Percentiles rank a stretch among this genome's conserved stretches.
phyloP scores from a whole-genome alignment of 202 grass and related monocot genomes.

The Eragrostis tef region DNA sequence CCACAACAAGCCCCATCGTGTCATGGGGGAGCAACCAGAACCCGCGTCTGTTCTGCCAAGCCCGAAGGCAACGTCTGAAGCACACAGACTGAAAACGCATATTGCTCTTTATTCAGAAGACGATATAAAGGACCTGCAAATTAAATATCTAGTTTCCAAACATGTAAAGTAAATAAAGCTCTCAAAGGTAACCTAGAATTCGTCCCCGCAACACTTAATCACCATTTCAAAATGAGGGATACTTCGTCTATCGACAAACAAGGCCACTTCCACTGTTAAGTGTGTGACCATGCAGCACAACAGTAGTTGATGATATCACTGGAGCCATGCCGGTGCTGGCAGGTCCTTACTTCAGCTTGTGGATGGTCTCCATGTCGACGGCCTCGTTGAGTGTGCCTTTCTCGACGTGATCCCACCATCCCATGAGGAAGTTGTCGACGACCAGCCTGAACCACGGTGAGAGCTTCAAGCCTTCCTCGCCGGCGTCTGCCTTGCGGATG shows the following conservation, averaged over 20 bases:
- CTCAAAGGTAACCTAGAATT: not conserved
- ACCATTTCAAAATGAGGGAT: not conserved
- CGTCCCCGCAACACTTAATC: not conserved
- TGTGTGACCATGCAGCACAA: not conserved
- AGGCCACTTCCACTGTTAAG: not conserved
- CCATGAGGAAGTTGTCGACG: slow-evolving; percentile 83
- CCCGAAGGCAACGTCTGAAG: no score
- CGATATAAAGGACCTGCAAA: not conserved
- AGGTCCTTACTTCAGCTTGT: slow-evolving; percentile 66
- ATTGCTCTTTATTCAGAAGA: no score
- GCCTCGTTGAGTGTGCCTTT: slow-evolving; percentile 63
- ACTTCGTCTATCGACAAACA: not conserved
- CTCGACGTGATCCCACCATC: slow-evolving; percentile 91
- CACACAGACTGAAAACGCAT: no score
- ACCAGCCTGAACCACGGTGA: slow-evolving; percentile 92
- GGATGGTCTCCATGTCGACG: slow-evolving; percentile 84
- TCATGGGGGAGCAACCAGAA: no score
- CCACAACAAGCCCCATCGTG: no score
- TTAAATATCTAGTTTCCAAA: not conserved
- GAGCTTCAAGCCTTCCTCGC: slow-evolving; percentile 73
- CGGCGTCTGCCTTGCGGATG: slow-evolving; percentile 66
- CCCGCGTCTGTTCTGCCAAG: no score
- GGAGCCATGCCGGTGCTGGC: not conserved
- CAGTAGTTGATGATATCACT: not conserved
- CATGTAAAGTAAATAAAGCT: not conserved